Conservation (phyloP, 805 yeast genomes). For the Ogataea methylovora region DNA sequence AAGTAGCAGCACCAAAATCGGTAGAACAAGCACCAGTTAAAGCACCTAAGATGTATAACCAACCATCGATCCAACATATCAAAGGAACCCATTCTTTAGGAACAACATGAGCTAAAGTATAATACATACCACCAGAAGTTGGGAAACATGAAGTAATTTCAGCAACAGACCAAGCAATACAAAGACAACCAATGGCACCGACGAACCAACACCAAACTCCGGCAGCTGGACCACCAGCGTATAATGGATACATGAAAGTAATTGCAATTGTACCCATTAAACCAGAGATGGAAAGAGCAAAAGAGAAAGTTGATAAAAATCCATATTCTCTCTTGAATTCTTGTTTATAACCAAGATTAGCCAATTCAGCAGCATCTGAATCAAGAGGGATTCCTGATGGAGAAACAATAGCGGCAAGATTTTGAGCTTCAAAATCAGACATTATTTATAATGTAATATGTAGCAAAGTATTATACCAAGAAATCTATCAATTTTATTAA, state of each 20-base stretch:
- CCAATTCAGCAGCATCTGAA: conserved; percentile 26
- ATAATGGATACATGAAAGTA: conserved; percentile 38
- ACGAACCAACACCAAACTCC: conserved; percentile 58
- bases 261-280: conserved; percentile 56
- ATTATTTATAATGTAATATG: not conserved
- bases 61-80: conserved; percentile 47
- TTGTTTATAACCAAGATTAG: conserved; percentile 51
- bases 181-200: conserved; percentile 45
- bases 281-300: conserved; percentile 60
- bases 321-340: conserved; percentile 52
- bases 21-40: conserved; percentile 45
- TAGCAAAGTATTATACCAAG: too few relatives aligned
- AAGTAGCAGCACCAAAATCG: conserved; percentile 44
- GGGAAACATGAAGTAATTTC: conserved; percentile 45
- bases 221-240: conserved; percentile 56
- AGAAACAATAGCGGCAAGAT: conserved; percentile 10
- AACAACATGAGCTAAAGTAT: conserved; percentile 38
- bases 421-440: conserved; percentile 12
- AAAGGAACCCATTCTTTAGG: conserved; percentile 43
- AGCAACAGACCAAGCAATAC: conserved; percentile 45
- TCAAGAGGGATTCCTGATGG: conserved; percentile 17
- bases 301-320: conserved; percentile 55
- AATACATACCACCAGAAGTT: conserved; percentile 47
- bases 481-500: too few relatives aligned
- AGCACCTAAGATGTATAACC: conserved; percentile 43